Evolutionary conservation across 495 filamentous ascomycete genomes (phyloP).

Genomic region (Immersiella caudata): DNA sequence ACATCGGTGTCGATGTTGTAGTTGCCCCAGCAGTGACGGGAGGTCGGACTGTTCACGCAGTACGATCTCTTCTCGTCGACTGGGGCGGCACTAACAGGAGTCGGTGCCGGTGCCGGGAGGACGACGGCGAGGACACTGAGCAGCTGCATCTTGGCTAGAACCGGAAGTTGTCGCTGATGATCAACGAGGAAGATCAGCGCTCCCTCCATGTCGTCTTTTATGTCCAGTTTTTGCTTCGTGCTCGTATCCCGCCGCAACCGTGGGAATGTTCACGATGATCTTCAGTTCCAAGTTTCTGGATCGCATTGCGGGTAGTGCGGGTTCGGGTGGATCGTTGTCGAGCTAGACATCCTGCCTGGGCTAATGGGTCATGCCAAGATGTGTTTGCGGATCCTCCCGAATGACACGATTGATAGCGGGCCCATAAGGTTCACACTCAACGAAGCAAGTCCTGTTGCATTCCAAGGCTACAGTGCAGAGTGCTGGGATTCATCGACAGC

Average conservation of each 20-base stretch:
- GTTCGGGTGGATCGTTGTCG: neutral
- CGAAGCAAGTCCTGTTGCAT: neutral
- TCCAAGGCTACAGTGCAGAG: neutral
- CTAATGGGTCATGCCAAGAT: neutral
- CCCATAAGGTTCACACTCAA: neutral
- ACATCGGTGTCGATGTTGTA: slow-evolving; percentile 22
- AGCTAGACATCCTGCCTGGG: neutral
- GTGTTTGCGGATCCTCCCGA: neutral
- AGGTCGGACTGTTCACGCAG: slow-evolving; percentile 22
- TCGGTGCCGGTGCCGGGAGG: neutral
- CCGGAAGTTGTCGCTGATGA: neutral
- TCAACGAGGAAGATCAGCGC: neutral
- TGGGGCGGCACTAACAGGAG: neutral
- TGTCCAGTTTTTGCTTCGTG: neutral
- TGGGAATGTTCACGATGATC: neutral
- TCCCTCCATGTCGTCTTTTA: neutral
- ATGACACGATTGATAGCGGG: neutral
- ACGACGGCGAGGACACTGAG: neutral
- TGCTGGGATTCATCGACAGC: neutral
- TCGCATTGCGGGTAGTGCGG: neutral
- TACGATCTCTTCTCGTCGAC: slow-evolving; percentile 9
- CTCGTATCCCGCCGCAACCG: neutral
- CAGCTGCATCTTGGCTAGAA: neutral
- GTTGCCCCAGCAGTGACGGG: slow-evolving; percentile 28
- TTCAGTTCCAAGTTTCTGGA: neutral